Conservation (phyloP, 1,139 yeast species). For the Candida buenavistaensis region DNA sequence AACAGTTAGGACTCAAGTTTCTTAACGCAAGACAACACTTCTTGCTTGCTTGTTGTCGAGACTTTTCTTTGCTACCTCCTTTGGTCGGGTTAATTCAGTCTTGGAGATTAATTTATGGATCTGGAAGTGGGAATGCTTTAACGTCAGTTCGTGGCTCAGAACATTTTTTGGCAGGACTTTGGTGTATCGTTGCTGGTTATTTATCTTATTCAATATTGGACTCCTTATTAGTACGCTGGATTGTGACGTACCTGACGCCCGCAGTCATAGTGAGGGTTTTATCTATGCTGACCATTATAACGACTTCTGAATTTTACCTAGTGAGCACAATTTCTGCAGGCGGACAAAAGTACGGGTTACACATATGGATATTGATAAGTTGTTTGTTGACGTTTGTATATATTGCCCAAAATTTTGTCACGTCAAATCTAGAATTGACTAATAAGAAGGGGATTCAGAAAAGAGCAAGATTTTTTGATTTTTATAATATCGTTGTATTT, state of each 20-base stretch:
- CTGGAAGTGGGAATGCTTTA: slow-evolving; percentile 22
- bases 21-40: slow-evolving; percentile 77
- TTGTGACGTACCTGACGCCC: slow-evolving; percentile 80
- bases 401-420: slow-evolving; percentile 84
- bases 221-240: slow-evolving; percentile 91
- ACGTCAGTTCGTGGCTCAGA: slow-evolving; percentile 67
- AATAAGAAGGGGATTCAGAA: slow-evolving; percentile 18
- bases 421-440: slow-evolving; percentile 73
- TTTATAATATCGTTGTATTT: slow-evolving; percentile 85
- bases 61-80: slow-evolving; percentile 68
- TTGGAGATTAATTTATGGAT: slow-evolving; percentile 50
- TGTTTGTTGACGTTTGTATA: slow-evolving; percentile 82
- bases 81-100: slow-evolving; percentile 57
- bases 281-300: slow-evolving; percentile 73
- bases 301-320: slow-evolving; percentile 68
- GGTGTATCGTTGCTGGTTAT: slow-evolving; percentile 88
- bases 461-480: slow-evolving; percentile 62
- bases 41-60: slow-evolving; percentile 70
- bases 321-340: slow-evolving; percentile 56
- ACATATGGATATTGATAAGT: slow-evolving; percentile 88
- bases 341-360: slow-evolving; percentile 64
- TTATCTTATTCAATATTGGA: slow-evolving; percentile 82
- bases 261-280: slow-evolving; percentile 88
- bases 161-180: slow-evolving; percentile 67
- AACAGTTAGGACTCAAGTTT: slow-evolving; percentile 62